Evolutionary conservation across 805 yeast genomes (phyloP), one percentile per base, ranked within the genome.

Genomic region (Wickerhamiella spandovensis): DNA sequence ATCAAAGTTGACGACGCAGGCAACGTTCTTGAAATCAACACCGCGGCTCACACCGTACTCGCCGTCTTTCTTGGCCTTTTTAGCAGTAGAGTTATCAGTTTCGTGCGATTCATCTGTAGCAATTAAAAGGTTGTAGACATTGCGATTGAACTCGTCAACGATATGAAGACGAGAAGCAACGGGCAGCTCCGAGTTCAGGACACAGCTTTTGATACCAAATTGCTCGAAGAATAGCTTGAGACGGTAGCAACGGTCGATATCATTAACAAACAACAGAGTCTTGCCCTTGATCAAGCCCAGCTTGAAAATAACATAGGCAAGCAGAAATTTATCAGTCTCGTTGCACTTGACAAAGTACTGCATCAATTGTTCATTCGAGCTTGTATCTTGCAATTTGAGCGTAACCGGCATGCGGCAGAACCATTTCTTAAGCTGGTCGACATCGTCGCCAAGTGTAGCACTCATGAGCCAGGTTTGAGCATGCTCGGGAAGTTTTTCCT

Each of bases 21-120:
- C 92, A 53, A 92, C 97, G 60, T 92, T 90, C 60, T 77, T 81
- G 73, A 92, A 92, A 68, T 92, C 98, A 39, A 92, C 94, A 62
- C 98, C 98, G 66, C 98, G 78, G 23, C 96, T 84, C 42, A 89
- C 97, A 55, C 97, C 95, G 63, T 83, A 92, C 59, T 92, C 97
- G 54, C 52, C 50, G 42, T 52, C 55, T 50, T 56, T 57, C 54
- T 49, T 49, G 45, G 51, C 44, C 44, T 55, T 55, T 38, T 56
- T 49, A 15, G 52, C 43, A 10, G 52, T 53, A 18, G 51, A 58
- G 23, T 56, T 59, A 21, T 48, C 61, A 3, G 54, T 60, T 22
- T 79, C 82, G 53, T 76, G 74, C 21, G 86, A 76, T 61, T 90
- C 97, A 65, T 92, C 98, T 0, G 98, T 92, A 25, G 98, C 97